These are phyloP conservation scores for Begonia fuchsioides DNA, from an alignment of 306 rosid species.

Conservation along the genomic window DNA sequence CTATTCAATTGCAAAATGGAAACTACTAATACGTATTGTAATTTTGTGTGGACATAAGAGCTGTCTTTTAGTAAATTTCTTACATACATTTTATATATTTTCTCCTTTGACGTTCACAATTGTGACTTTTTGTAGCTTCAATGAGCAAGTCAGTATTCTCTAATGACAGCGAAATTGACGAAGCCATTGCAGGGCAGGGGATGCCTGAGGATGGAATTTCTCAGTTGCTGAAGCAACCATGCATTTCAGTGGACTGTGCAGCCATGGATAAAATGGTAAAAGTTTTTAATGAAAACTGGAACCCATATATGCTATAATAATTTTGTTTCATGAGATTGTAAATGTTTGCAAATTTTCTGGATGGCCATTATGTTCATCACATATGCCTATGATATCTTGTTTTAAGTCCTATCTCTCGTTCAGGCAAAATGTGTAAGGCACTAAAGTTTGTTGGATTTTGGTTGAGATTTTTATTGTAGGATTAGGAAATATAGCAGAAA, in stretches of 20 bases:
- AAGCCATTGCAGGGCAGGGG: constrained; percentile 27
- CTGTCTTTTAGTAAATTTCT: background rate
- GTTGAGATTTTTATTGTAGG: background rate
- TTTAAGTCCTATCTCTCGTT: no score
- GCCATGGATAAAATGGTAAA: constrained; percentile 35
- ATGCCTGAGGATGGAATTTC: constrained; percentile 24
- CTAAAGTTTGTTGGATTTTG: background rate
- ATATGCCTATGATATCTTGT: no score
- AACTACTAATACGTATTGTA: background rate
- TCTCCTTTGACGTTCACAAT: constrained; percentile 14
- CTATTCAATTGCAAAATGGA: background rate
- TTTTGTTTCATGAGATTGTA: background rate
- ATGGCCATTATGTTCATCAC: no score
- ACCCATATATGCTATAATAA: background rate
- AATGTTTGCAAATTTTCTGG: background rate
- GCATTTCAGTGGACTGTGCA: constrained; percentile 30
- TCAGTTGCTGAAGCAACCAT: constrained; percentile 22
- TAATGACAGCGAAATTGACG: constrained; percentile 25
- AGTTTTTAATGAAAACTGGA: constrained; percentile 9
- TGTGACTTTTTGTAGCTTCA: constrained; percentile 36
- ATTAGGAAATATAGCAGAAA: background rate
- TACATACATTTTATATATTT: background rate
- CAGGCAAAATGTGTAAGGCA: background rate
- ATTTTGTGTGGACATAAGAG: background rate
- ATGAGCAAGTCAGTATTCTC: constrained; percentile 24